These are phyloP conservation scores for Allodekkera sacchari DNA, from an alignment of 805 yeast genomes.

Conservation along the genomic window DNA sequence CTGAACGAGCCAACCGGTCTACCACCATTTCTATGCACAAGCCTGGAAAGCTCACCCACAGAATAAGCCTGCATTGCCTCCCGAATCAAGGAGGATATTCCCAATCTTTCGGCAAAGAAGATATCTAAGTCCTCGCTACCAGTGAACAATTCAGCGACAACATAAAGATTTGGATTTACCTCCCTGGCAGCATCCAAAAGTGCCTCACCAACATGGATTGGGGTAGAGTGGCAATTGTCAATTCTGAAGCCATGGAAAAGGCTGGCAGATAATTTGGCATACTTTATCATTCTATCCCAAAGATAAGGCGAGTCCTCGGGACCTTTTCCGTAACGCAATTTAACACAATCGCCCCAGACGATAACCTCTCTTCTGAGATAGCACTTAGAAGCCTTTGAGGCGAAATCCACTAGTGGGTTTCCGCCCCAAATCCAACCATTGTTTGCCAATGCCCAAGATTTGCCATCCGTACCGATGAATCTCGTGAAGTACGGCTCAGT, in stretches of 20 bases:
- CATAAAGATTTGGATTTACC: constrained; percentile 78
- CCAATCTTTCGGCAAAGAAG: constrained; percentile 82
- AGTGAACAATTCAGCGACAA: constrained; percentile 89
- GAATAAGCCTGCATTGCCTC: constrained; percentile 98
- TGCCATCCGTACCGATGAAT: constrained; percentile 45
- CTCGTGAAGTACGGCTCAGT: constrained; percentile 86
- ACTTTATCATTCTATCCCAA: constrained; percentile 83
- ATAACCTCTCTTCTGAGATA: constrained; percentile 88
- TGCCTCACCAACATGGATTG: constrained; percentile 87
- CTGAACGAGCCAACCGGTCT: constrained; percentile 88
- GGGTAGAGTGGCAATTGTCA: constrained; percentile 95
- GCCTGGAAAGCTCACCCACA: constrained; percentile 74
- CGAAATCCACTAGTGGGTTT: constrained; percentile 88
- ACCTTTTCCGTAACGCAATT: constrained; percentile 71
- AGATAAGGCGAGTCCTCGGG: constrained; percentile 81
- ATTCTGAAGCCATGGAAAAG: constrained; percentile 83
- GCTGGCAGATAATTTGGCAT: constrained; percentile 62
- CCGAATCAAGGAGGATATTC: constrained; percentile 80
- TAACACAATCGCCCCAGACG: constrained; percentile 97
- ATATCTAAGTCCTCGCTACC: constrained; percentile 91
- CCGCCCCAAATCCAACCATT: constrained; percentile 99
- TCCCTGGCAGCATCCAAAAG: constrained; percentile 81
- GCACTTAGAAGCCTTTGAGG: constrained; percentile 68
- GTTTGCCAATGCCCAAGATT: constrained; percentile 70
- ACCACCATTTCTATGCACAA: constrained; percentile 91